Percentiles rank a stretch among this genome's conserved stretches.
These are phyloP conservation scores for Eucalyptus pauciflora DNA, from an alignment of 345 rosid genomes.

Conservation along the genomic window DNA sequence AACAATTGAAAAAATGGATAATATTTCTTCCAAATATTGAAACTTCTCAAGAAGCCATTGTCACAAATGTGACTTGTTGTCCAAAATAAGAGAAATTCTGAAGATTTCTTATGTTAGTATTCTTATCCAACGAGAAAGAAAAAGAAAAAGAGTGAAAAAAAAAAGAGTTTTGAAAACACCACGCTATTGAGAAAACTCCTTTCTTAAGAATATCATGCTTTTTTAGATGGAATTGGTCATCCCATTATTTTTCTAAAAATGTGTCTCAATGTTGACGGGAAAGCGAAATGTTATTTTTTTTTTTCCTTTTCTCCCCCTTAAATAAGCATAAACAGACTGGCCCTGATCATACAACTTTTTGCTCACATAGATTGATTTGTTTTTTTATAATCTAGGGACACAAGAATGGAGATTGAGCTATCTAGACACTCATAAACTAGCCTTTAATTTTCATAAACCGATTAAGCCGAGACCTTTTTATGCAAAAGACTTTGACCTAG, in stretches of 20 bases:
- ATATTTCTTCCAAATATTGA: not conserved
- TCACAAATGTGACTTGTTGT: not conserved
- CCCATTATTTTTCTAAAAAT: not conserved
- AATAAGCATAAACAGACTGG: not conserved
- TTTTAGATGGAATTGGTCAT: not conserved
- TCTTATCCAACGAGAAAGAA: not conserved
- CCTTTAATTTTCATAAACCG: not conserved
- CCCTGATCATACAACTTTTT: not conserved
- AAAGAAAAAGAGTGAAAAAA: not conserved
- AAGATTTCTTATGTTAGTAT: not conserved
- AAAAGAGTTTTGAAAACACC: not conserved
- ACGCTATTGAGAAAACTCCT: not conserved
- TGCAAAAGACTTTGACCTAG: rapidly evolving
- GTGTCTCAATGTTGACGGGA: not conserved
- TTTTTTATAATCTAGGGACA: not conserved
- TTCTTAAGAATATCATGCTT: not conserved
- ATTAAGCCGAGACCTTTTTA: rapidly evolving
- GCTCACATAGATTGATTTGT: not conserved
- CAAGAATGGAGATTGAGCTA: rapidly evolving
- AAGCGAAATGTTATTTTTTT: not conserved
- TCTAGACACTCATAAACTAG: not conserved
- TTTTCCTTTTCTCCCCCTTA: rapidly evolving
- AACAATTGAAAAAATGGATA: no score
- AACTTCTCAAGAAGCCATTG: not conserved
- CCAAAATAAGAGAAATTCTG: not conserved